Conservation (phyloP, 2,329 filamentous ascomycete species). For the Teratosphaeriaceae sp. region DNA sequence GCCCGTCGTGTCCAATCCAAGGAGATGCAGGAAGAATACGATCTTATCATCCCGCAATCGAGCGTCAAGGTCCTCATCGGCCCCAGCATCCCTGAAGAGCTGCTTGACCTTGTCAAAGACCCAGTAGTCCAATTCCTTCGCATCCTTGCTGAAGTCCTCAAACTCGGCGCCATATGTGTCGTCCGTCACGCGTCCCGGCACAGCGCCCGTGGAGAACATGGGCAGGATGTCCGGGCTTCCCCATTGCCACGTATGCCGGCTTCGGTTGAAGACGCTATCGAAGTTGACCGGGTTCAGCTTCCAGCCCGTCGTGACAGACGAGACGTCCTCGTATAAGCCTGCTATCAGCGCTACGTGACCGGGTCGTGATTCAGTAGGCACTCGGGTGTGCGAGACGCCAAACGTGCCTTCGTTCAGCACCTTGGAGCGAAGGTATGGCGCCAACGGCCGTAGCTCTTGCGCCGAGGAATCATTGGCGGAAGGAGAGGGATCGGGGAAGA, state of each 20-base stretch:
- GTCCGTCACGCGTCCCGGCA: slow-evolving; percentile 80
- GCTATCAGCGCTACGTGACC: slow-evolving; percentile 97
- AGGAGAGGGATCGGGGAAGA: slow-evolving; percentile 77
- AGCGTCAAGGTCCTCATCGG: slow-evolving; percentile 66
- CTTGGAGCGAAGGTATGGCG: slow-evolving; percentile 84
- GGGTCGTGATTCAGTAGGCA: slow-evolving; percentile 92
- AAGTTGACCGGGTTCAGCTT: slow-evolving; percentile 98
- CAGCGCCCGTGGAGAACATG: slow-evolving; percentile 94
- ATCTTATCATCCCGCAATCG: slow-evolving; percentile 74
- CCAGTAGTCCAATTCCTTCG: slow-evolving; percentile 78
- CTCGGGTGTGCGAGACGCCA: slow-evolving; percentile 91
- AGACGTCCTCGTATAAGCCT: slow-evolving; percentile 95
- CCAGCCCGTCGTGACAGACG: slow-evolving; percentile 94
- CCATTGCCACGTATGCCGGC: slow-evolving; percentile 98
- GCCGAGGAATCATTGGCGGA: slow-evolving; percentile 49
- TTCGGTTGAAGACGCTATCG: slow-evolving; percentile 97
- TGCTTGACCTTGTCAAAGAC: slow-evolving; percentile 92
- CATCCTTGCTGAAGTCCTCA: slow-evolving; percentile 85
- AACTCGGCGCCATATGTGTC: slow-evolving; percentile 75
- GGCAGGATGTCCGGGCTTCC: slow-evolving; percentile 94
- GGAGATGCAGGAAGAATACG: slow-evolving; percentile 90
- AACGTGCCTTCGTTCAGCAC: slow-evolving; percentile 89
- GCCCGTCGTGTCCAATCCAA: slow-evolving; percentile 86
- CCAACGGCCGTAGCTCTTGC: slow-evolving; percentile 68
- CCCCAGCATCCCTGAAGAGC: slow-evolving; percentile 73